Conservation (phyloP, 2,329 filamentous ascomycete genomes). For the Septoria petroselini region DNA sequence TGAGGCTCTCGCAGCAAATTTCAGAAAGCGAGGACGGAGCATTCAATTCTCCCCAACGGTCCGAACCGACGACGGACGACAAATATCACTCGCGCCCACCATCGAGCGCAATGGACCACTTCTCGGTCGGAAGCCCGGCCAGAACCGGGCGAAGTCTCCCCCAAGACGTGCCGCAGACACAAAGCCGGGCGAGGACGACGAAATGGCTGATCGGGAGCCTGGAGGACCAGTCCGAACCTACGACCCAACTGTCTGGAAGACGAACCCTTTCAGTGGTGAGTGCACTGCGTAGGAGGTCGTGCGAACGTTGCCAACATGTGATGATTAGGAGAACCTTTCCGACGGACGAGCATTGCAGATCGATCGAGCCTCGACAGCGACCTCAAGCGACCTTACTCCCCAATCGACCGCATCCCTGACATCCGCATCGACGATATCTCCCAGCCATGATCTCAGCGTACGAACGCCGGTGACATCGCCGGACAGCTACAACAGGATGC, state of each 20-base stretch:
- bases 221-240: slow-evolving; percentile 25
- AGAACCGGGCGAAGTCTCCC: slow-evolving; percentile 31
- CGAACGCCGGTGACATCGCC: slow-evolving; percentile 28
- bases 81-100: slow-evolving; percentile 31
- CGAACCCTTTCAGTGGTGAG: slow-evolving; percentile 36
- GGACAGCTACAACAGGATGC: slow-evolving; percentile 26
- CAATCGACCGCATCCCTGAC: slow-evolving; percentile 31
- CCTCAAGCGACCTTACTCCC: slow-evolving; percentile 25
- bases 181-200: slow-evolving; percentile 31
- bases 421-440: slow-evolving; percentile 37
- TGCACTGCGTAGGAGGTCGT: slow-evolving; percentile 10
- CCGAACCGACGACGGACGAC: slow-evolving; percentile 36
- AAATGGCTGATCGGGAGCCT: slow-evolving; percentile 30
- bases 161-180: slow-evolving; percentile 32
- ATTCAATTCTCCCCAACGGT: slow-evolving; percentile 37
- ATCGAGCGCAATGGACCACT: slow-evolving; percentile 20
- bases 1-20: slow-evolving; percentile 35
- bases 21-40: slow-evolving; percentile 35
- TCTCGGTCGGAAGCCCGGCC: slow-evolving; percentile 20
- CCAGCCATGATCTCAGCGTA: slow-evolving; percentile 21
- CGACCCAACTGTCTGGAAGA: slow-evolving; percentile 31
- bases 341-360: slow-evolving; percentile 26
- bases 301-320: slow-evolving; percentile 20
- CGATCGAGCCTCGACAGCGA: slow-evolving; percentile 10
- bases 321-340: slow-evolving; percentile 28